Evolutionary conservation across 1,284 basidiomycete genomes (phyloP), one percentile per base, ranked within the genome.

Genomic region (Mycena citricolor): DNA sequence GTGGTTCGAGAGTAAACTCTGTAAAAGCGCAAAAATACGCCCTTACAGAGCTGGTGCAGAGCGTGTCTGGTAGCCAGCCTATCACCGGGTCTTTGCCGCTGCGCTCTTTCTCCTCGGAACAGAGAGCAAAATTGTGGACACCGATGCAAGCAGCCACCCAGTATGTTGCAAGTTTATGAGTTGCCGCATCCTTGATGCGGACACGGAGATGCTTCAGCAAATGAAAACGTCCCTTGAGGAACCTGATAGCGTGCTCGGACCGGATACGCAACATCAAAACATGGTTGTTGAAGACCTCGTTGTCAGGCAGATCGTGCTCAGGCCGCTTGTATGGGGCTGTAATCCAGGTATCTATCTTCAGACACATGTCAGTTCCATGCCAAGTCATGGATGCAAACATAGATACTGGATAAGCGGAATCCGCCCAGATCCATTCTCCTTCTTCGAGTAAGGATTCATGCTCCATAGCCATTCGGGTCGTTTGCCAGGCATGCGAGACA

Each of bases 391-490:
- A 46, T 8, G 38, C 6, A 13, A 20, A 8, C 12, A 11, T 16
- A 2, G n/a, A 39, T 14, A 63, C 43, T 10, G 62, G 59, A 55
- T 70, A 69, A 17, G 65, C 60, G 8, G 62, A 66, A 34, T 68
- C 62, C 4, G 44, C 67, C 61, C 62, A 69, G 2, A 68, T 55
- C 38, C 53, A 68, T 42, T 69, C 61, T n/a, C 44, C 51, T 5
- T 52, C 44, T 4, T 52, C 38, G 5, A 68, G 43, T 4, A 64
- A 16, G 4, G 22, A 11, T 0, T 50, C 40, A 49, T 60, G 60
- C 8, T 65, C 42, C 16, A 52, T 12, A n/a, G 41, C 43, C 2
- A 61, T 36, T 2, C 38, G 21, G 2, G 65, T 67, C 10, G 23
- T 26, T 10, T 21, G 17, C 25, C 54, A 65, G 6, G 55, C 61